These are phyloP conservation scores for Polysphondylium violaceum DNA, from an alignment of 78 protist species.

Conservation along the genomic window DNA sequence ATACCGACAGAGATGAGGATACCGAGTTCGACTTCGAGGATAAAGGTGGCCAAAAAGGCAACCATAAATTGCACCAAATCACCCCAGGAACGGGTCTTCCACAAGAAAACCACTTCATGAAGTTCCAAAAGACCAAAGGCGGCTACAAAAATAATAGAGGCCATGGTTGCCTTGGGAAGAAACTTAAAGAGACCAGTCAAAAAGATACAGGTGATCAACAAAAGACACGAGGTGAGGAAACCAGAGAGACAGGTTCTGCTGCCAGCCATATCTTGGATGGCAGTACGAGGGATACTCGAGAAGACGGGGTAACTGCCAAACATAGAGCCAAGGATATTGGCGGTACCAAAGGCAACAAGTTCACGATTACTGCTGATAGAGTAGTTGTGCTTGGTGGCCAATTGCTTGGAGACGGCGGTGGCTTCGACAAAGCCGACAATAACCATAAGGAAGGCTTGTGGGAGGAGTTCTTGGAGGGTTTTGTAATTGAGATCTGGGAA, in stretches of 20 bases:
- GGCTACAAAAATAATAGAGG: slow-evolving; percentile 77
- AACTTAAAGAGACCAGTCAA: slow-evolving; percentile 48
- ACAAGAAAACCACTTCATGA: slow-evolving; percentile 71
- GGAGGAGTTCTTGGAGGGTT: slow-evolving; percentile 4
- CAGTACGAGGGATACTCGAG: slow-evolving; percentile 67
- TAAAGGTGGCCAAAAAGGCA: slow-evolving; percentile 60
- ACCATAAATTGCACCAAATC: slow-evolving; percentile 60
- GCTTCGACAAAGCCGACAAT: slow-evolving; percentile 78
- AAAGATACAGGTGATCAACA: slow-evolving; percentile 62
- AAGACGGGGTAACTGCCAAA: slow-evolving; percentile 68
- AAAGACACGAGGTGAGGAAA: slow-evolving; percentile 33
- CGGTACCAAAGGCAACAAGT: slow-evolving; percentile 78
- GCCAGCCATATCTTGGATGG: slow-evolving; percentile 70
- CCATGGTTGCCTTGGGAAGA: slow-evolving; percentile 68
- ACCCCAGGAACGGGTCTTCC: slow-evolving; percentile 78
- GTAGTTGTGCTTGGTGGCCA: slow-evolving; percentile 76
- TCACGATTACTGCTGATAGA: slow-evolving; percentile 72
- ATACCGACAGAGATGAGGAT: slow-evolving; percentile 68
- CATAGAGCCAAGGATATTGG: slow-evolving; percentile 68
- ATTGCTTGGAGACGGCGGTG: slow-evolving; percentile 72
- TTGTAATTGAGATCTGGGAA: slow-evolving; percentile 40
- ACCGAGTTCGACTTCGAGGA: slow-evolving; percentile 80
- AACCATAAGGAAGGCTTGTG: slow-evolving; percentile 64
- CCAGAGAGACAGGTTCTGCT: slow-evolving; percentile 59
- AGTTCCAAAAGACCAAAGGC: slow-evolving; percentile 77